Conservation (phyloP, 192 early-diverging fungal genomes). For the Jimgerdemannia lactiflua region DNA sequence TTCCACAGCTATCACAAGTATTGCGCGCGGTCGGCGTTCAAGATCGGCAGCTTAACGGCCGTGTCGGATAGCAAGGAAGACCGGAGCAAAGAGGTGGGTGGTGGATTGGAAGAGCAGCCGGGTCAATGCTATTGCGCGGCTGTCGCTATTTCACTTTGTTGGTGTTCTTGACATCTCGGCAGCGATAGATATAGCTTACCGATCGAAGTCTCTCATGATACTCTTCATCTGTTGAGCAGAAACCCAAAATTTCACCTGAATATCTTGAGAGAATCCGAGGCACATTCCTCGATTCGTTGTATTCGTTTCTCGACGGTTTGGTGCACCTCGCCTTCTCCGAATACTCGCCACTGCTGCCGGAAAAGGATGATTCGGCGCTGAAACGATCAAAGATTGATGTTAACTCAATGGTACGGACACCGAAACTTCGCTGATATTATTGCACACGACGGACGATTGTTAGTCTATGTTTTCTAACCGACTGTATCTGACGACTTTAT, state of each 20-base stretch:
- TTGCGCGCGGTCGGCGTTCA: conserved; percentile 59
- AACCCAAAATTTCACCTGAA: conserved; percentile 40
- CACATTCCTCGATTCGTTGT: conserved; percentile 70
- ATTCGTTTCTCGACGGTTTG: conserved; percentile 81
- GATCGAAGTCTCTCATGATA: background rate
- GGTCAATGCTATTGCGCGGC: too few relatives aligned
- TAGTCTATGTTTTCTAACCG: too few relatives aligned
- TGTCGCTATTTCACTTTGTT: too few relatives aligned
- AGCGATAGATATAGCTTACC: background rate
- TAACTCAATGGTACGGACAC: conserved; percentile 24
- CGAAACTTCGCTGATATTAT: background rate
- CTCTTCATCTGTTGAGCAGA: conserved; percentile 30
- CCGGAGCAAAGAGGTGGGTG: background rate
- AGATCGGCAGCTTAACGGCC: conserved; percentile 47
- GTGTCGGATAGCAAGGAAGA: conserved; percentile 33
- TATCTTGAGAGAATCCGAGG: conserved; percentile 55
- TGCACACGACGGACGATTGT: too few relatives aligned
- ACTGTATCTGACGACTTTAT: too few relatives aligned
- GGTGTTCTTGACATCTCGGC: background rate
- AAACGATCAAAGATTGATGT: conserved; percentile 32
- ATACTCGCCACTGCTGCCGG: conserved; percentile 30
- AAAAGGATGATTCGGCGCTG: conserved; percentile 21
- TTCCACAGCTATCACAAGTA: conserved; percentile 70
- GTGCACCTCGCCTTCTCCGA: conserved; percentile 61
- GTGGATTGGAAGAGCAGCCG: background rate